A percentile compares a stretch with the other conserved stretches of the same genome.
These are phyloP conservation scores for Trametes villosa DNA, from an alignment of 768 basidiomycete genomes.

Conservation along the genomic window DNA sequence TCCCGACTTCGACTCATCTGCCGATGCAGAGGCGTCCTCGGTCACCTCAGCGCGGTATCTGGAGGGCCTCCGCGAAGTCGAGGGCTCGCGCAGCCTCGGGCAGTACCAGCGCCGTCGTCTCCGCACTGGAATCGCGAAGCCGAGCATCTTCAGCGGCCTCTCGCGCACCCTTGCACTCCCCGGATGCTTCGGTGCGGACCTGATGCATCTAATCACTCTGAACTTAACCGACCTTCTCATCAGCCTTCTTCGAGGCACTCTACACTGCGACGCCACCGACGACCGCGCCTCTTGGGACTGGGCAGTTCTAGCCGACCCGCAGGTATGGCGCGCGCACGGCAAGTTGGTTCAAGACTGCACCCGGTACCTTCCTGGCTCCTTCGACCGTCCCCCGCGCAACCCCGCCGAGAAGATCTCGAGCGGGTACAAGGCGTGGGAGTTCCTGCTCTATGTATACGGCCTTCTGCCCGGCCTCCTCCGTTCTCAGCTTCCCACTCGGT, in stretches of 20 bases:
- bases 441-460: too few species aligned
- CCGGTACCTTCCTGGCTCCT: background rate
- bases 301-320: background rate
- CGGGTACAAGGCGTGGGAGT: too few species aligned
- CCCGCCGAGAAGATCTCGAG: too few species aligned
- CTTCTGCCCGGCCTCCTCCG: too few species aligned
- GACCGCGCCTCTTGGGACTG: background rate
- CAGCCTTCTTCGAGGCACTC: constrained; percentile 37
- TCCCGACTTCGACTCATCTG: constrained; percentile 18
- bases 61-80: too few species aligned
- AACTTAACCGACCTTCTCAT: constrained; percentile 43
- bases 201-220: constrained; percentile 44
- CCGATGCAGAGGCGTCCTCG: background rate
- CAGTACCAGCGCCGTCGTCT: constrained; percentile 33
- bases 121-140: constrained; percentile 40
- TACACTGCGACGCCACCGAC: background rate
- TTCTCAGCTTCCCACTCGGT: too few species aligned
- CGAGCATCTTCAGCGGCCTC: constrained; percentile 39
- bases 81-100: background rate
- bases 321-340: background rate
- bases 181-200: constrained; percentile 36
- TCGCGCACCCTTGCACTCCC: constrained; percentile 30
- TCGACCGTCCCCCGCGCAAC: background rate
- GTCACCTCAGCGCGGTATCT: background rate
- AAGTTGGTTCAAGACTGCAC: background rate